Evolutionary conservation across 129 eudicot genomes (phyloP).

Genomic region (Rutidosis leptorrhynchoides): DNA sequence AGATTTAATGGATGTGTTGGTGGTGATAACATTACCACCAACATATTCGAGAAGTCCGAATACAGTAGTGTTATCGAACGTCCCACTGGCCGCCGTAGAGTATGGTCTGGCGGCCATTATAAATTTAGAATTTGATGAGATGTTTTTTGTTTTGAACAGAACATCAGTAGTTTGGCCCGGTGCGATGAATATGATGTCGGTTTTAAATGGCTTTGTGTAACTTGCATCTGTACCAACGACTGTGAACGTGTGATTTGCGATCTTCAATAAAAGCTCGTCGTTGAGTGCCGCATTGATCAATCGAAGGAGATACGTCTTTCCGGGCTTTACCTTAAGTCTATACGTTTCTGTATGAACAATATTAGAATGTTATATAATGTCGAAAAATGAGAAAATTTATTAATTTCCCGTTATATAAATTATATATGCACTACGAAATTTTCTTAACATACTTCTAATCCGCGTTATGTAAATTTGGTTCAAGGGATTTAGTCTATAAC

Average conservation of each 20-base stretch:
- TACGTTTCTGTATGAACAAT: slow-evolving; percentile 40
- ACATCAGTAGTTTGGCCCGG: slow-evolving; percentile 72
- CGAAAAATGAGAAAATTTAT: no score
- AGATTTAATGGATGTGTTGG: slow-evolving; percentile 16
- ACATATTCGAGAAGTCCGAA: slow-evolving; percentile 48
- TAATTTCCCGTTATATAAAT: no score
- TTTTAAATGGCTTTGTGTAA: slow-evolving; percentile 58
- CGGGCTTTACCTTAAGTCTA: slow-evolving; percentile 63
- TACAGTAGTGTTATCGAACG: slow-evolving; percentile 60
- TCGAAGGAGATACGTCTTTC: no score
- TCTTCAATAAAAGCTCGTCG: slow-evolving; percentile 61
- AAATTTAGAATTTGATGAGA: slow-evolving; percentile 33
- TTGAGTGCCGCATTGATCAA: no score
- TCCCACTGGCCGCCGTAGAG: slow-evolving; percentile 55
- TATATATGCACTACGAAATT: no score
- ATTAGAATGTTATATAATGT: no score
- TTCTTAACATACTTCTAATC: no score
- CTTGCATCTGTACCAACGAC: slow-evolving; percentile 65
- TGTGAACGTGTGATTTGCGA: slow-evolving; percentile 59
- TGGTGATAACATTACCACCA: background rate
- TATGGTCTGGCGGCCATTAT: slow-evolving; percentile 69
- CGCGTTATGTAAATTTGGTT: no score
- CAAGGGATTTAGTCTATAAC: no score
- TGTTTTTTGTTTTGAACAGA: slow-evolving; percentile 53
- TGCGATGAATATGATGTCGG: slow-evolving; percentile 44